These are phyloP conservation scores for Blastobotrys persicus DNA, from an alignment of 1,139 yeast species.

Conservation along the genomic window DNA sequence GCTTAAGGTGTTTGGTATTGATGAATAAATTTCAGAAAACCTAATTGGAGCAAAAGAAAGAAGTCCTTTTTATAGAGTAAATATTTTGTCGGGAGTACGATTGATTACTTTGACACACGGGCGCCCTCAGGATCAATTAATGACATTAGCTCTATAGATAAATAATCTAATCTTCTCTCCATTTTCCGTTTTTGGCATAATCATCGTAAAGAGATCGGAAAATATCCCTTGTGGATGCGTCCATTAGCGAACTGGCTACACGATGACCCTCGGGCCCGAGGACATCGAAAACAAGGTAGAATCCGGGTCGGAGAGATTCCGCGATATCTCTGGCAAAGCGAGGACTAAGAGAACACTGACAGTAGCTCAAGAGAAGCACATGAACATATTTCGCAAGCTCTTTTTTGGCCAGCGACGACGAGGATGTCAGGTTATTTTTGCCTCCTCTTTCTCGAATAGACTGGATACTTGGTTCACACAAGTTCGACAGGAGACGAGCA, in stretches of 20 bases:
- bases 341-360: slow-evolving; percentile 50
- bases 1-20: no score
- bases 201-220: slow-evolving; percentile 67
- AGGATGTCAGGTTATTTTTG: slow-evolving; percentile 48
- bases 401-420: slow-evolving; percentile 53
- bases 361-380: slow-evolving; percentile 52
- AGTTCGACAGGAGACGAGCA: slow-evolving; percentile 59
- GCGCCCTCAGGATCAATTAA: no score
- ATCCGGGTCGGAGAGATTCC: slow-evolving; percentile 53
- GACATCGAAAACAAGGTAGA: slow-evolving; percentile 65
- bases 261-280: slow-evolving; percentile 66
- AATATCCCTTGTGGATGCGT: slow-evolving; percentile 64
- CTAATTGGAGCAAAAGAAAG: no score
- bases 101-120: no score
- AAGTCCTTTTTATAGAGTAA: no score
- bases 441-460: slow-evolving; percentile 31
- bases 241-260: slow-evolving; percentile 66
- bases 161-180: slow-evolving; percentile 55
- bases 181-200: slow-evolving; percentile 75
- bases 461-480: slow-evolving; percentile 65
- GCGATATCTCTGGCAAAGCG: slow-evolving; percentile 50
- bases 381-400: slow-evolving; percentile 64
- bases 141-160: no score
- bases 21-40: no score
- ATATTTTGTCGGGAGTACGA: no score